Conservation (phyloP, 1,284 basidiomycete species). For the Cryptococcus hybrid region DNA sequence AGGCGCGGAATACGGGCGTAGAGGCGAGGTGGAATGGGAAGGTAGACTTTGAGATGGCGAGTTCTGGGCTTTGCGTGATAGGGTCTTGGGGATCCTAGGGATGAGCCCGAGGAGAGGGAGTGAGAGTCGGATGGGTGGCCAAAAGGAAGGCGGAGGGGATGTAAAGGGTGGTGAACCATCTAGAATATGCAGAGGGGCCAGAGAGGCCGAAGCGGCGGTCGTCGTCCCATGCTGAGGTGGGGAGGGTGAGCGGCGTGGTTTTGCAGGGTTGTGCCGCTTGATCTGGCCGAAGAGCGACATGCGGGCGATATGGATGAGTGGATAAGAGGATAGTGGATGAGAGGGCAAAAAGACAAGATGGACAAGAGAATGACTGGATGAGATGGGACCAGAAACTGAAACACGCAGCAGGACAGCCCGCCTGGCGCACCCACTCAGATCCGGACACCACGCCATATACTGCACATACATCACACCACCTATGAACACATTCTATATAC, state of each 20-base stretch:
- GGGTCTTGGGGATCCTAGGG: constrained; percentile 16
- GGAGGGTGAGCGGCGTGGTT: constrained; percentile 46
- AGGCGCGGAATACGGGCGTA: constrained; percentile 52
- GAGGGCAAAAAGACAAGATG: too few species aligned
- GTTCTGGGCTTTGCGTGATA: constrained; percentile 1
- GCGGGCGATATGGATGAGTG: not conserved
- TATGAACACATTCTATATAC: too few species aligned
- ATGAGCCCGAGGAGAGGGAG: constrained; percentile 7
- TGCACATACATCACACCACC: too few species aligned
- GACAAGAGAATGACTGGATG: too few species aligned
- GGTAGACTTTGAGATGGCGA: constrained; percentile 37
- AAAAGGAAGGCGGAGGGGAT: constrained; percentile 26
- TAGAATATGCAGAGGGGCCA: constrained; percentile 17
- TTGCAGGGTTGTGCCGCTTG: constrained; percentile 40
- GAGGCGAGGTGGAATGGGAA: constrained; percentile 64
- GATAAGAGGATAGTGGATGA: too few species aligned
- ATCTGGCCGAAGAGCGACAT: constrained; percentile 52
- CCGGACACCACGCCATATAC: too few species aligned
- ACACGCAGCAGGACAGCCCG: too few species aligned
- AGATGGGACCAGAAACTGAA: too few species aligned
- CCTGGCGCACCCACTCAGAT: too few species aligned
- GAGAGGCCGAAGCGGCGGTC: constrained; percentile 36
- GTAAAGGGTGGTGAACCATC: constrained; percentile 40
- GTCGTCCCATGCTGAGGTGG: constrained; percentile 39
- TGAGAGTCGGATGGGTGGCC: constrained; percentile 4